Base-by-base conservation (phyloP, 805 yeast genomes). In the Candida gorgasii region DNA sequence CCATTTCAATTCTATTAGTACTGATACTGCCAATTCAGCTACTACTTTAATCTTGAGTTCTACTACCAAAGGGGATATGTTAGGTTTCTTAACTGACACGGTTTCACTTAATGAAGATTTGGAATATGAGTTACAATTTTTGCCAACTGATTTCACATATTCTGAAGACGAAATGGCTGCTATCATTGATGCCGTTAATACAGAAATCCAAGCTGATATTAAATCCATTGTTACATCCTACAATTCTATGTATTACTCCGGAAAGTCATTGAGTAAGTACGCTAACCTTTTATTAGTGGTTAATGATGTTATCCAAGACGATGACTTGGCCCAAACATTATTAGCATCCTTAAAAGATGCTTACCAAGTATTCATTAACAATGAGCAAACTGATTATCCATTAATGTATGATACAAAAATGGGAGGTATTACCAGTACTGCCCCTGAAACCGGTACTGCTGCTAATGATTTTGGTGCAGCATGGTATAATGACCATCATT, bases 401-500 rank as follows among this genome's bases (percentile, higher is more conserved):
- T 63, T 79, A 18, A 63, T 71, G 51, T 78, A 78, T 55, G 83
- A 79, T 53, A 76, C 80, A 3, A 70, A 59, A 43, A 76, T 63
- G 55, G 71, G 72, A 36, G 84, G 84, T 43, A 65, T 80, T 9
- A 73, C 80, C 12, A 72, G 82, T 1, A 63, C 75, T 23, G 75
- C 73, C 5, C 58, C 70, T n/a, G 66, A 67, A 47, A 46, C 57
- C 35, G 76, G 76, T 40, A 27, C 14, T 20, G 34, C 34, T 13
- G 62, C 64, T 18, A 69, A 68, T 26, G 84, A 80, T 53, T 87
- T 74, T 58, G 95, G 93, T 33, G 75, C 82, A 58, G 76, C 86
- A 14, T 83, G 76, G 58, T 87, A 86, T 64, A 86, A 86, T 52
- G 93, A 87, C 54, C 95, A 87, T 55, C 92, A 86, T 58, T 87